phyloP scores from a whole-genome alignment of 208 protist species.

The Trypanosoma avium region DNA sequence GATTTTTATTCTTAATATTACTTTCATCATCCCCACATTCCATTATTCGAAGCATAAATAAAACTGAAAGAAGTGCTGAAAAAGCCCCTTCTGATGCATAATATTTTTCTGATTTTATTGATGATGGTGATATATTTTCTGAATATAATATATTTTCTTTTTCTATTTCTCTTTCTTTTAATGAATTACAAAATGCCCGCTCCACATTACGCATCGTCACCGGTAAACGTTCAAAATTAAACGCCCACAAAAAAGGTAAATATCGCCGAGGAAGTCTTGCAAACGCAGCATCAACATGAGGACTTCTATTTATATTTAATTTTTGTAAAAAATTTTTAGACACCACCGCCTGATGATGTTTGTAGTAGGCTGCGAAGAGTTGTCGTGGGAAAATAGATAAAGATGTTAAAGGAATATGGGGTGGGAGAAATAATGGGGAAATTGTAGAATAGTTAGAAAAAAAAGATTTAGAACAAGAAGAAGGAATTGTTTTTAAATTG shows the following conservation, averaged over 20 bases:
- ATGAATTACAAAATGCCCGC: slow-evolving; percentile 34
- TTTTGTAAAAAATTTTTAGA: neutral
- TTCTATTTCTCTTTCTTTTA: slow-evolving; percentile 12
- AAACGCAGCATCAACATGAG: slow-evolving; percentile 44
- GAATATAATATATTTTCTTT: no score
- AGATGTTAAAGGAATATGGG: slow-evolving; percentile 31
- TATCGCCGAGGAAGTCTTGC: slow-evolving; percentile 38
- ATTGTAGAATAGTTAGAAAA: slow-evolving; percentile 5
- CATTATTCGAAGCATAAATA: slow-evolving; percentile 20
- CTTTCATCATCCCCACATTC: neutral
- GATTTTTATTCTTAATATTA: neutral
- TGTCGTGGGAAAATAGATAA: slow-evolving; percentile 47
- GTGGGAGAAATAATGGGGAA: slow-evolving; percentile 26
- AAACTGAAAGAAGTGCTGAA: neutral
- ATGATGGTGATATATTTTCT: no score
- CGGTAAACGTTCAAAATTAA: slow-evolving; percentile 53
- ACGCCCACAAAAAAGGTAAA: slow-evolving; percentile 41
- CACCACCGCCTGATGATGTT: slow-evolving; percentile 33
- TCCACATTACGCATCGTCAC: slow-evolving; percentile 46
- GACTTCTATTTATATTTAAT: neutral
- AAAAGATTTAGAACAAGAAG: neutral
- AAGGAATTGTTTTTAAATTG: no score
- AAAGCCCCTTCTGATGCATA: slow-evolving; percentile 8
- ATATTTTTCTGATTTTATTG: neutral
- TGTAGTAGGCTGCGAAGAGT: slow-evolving; percentile 28